Evolutionary conservation across 2,329 filamentous ascomycete genomes (phyloP), one percentile per base, ranked within the genome.

Genomic region (Pyricularia sp.): DNA sequence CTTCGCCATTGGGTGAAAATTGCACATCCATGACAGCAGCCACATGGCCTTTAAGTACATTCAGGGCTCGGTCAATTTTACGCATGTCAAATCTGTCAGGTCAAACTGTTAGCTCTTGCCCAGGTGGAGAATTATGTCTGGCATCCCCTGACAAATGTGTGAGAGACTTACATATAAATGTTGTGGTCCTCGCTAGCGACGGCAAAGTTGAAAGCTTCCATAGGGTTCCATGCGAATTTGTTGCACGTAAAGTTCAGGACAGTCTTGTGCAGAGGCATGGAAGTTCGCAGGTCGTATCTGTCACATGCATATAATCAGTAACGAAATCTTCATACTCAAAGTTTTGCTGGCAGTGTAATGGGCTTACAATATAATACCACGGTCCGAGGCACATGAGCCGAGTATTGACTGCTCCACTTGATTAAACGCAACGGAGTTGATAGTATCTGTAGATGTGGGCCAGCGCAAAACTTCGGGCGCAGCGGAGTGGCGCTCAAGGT

Each of bases 141-240:
- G 23, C 23, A n/a, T 1, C 30, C 11, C 28, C 26, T 17, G 10
- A 33, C 1, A 11, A 11, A 33, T 33, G 4, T n/a, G 20, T 12
- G n/a, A 28, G 28, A 26, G 6, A 70, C 71, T 36, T 71, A 76
- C 75, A 90, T 86, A 79, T 96, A 77, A 71, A 91, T 86, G 78
- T 97, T 96, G 81, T 97, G 94, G 76, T 98, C 95, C 82, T 99
- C 95, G 73, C 92, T 96, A 14, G 92, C 95, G 33, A 94, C 89
- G 20, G 93, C 94, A 76, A 98, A 90, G 81, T 98, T 78, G 74
- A 78, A 77, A 14, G 76, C 77, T 66, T 78, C 77, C 90, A 97
- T 95, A 0, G 95, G 95, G 73, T 97, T 97, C 93, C 94, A 99
- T 63, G 91, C 86, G 68, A 97, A 85, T 66, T 89, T 86, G 81